Percentiles rank a stretch among this genome's conserved stretches.
Evolutionary conservation across 2,329 filamentous ascomycete species (phyloP).

Genomic region (Ophiocordyceps camponoti-floridani): DNA sequence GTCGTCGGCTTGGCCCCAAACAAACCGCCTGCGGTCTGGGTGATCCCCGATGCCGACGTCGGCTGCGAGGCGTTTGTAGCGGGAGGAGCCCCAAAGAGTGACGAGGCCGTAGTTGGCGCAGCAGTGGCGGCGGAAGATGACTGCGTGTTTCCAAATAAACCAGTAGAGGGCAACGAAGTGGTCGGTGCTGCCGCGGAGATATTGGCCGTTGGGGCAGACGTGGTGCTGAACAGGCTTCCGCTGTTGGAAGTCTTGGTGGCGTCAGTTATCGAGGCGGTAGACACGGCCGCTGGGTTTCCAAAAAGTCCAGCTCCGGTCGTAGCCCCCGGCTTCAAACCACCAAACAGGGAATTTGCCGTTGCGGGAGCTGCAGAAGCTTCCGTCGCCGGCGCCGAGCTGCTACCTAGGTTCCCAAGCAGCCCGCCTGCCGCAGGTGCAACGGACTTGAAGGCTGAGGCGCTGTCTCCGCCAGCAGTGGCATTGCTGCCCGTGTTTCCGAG

Average conservation of each 20-base stretch:
- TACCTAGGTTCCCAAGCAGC: slow-evolving; percentile 9
- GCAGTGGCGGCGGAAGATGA: slow-evolving; percentile 3
- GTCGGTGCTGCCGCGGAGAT: slow-evolving; percentile 9
- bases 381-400: slow-evolving; percentile 6
- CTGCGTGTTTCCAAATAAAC: slow-evolving; percentile 13
- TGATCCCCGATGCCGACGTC: slow-evolving; percentile 2
- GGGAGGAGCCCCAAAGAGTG: slow-evolving; percentile 7
- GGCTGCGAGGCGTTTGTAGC: slow-evolving; percentile 10
- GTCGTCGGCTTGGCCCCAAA: slow-evolving; percentile 12
- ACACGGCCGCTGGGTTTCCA: slow-evolving; percentile 10
- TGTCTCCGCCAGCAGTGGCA: slow-evolving; percentile 3
- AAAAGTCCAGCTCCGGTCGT: slow-evolving; percentile 14
- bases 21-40: slow-evolving; percentile 6
- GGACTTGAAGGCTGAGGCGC: slow-evolving; percentile 7
- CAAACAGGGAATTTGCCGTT: slow-evolving; percentile 17
- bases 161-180: slow-evolving; percentile 12
- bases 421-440: slow-evolving; percentile 7
- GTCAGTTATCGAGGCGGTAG: slow-evolving; percentile 6
- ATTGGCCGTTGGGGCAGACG: slow-evolving; percentile 13
- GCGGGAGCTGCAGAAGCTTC: slow-evolving; percentile 8
- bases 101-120: slow-evolving; percentile 4
- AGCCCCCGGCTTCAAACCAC: slow-evolving; percentile 17
- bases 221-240: slow-evolving; percentile 14
- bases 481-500: slow-evolving; percentile 9
- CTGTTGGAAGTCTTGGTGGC: slow-evolving; percentile 10